These are phyloP conservation scores for Fraxinus quadrangulata DNA, from an alignment of 257 asterid species.

Conservation along the genomic window DNA sequence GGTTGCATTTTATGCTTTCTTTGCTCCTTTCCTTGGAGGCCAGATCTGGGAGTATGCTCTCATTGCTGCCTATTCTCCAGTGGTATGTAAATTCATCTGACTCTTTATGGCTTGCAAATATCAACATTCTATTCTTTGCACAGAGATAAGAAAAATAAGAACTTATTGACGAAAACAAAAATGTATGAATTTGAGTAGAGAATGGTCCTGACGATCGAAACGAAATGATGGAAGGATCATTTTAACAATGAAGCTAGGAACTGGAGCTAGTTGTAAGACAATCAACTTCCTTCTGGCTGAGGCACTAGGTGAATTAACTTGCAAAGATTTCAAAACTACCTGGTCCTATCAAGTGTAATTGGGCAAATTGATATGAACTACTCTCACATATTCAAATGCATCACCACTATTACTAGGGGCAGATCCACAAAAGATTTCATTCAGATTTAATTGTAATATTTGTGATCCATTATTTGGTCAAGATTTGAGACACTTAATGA, in stretches of 20 bases:
- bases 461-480: neutral
- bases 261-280: conserved; percentile 8
- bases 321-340: neutral
- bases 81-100: conserved; percentile 58
- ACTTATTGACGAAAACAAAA: neutral
- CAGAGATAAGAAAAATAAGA: neutral
- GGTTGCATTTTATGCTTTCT: conserved; percentile 94
- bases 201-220: neutral
- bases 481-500: neutral
- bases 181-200: conserved; percentile 1
- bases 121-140: conserved; percentile 14
- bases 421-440: neutral
- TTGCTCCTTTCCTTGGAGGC: conserved; percentile 95
- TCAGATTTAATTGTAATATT: neutral
- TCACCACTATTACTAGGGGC: neutral
- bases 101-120: conserved; percentile 11
- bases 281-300: neutral
- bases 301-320: conserved; percentile 7
- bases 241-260: neutral
- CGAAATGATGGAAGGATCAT: neutral
- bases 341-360: neutral
- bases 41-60: conserved; percentile 78
- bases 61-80: conserved; percentile 81
- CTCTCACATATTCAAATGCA: neutral
- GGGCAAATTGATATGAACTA: neutral